Evolutionary conservation across 345 rosid species (phyloP).

Genomic region (Eucalyptus camaldulensis): DNA sequence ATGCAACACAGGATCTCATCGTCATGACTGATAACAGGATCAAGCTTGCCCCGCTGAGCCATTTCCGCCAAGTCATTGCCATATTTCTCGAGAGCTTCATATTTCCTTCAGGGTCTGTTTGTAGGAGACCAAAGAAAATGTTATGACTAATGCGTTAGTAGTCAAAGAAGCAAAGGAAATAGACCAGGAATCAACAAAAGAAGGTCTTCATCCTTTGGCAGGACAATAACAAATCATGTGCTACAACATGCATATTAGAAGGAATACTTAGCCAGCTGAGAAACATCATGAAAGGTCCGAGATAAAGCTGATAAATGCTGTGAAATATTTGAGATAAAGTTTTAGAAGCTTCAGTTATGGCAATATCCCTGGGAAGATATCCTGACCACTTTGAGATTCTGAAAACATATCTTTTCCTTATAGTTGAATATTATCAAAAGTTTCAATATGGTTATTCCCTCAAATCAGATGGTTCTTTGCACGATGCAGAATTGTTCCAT

Average conservation of each 20-base stretch:
- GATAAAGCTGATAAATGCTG: background rate
- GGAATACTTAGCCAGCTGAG: background rate
- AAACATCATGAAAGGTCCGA: background rate
- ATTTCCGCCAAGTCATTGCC: constrained; percentile 91
- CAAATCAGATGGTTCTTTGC: background rate
- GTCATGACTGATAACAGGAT: constrained; percentile 88
- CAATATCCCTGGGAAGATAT: background rate
- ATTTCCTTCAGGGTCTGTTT: constrained; percentile 91
- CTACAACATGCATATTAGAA: background rate
- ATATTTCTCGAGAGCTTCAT: constrained; percentile 71
- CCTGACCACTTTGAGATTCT: background rate
- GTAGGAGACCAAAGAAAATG: background rate
- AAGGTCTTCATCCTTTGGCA: background rate
- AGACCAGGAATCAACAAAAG: background rate
- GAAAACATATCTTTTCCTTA: background rate
- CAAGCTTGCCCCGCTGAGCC: constrained; percentile 87
- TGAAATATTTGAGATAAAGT: background rate
- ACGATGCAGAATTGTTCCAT: background rate
- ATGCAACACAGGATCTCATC: constrained; percentile 86
- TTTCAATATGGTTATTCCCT: background rate
- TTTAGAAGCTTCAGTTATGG: background rate
- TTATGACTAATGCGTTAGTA: background rate
- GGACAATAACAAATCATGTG: background rate
- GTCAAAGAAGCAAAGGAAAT: background rate
- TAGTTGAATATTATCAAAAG: background rate